Percentiles rank a stretch among this genome's conserved stretches.
Evolutionary conservation across 371 early-diverging fungal genomes (phyloP).

Genomic region (Syncephalastrum monosporum): DNA sequence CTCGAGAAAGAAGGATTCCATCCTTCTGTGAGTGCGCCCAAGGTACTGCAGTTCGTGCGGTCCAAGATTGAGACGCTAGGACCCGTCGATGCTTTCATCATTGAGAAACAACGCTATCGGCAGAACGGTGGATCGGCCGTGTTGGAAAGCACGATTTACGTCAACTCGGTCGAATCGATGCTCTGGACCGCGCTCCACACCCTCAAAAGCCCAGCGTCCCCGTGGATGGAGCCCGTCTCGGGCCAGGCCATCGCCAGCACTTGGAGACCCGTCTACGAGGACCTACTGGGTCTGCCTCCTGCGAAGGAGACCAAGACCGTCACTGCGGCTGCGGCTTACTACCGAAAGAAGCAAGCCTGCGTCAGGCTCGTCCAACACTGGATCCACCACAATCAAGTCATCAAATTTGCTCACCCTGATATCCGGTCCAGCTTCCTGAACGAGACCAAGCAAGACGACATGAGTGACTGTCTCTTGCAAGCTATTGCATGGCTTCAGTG

Average conservation of each 20-base stretch:
- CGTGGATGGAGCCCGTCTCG: conserved; percentile 14
- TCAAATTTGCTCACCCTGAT: conserved; percentile 18
- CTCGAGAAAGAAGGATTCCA: conserved; percentile 23
- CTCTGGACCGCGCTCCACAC: conserved; percentile 38
- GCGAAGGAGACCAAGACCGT: not conserved
- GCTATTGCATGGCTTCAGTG: conserved; percentile 69
- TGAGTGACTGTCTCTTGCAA: conserved; percentile 72
- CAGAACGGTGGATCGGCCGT: conserved; percentile 31
- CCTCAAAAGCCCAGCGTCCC: not conserved
- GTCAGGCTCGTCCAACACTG: conserved; percentile 35
- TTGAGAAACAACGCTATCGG: conserved; percentile 57
- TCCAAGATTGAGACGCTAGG: conserved; percentile 9
- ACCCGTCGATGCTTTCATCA: conserved; percentile 25
- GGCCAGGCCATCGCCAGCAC: conserved; percentile 22
- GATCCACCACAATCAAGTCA: conserved; percentile 19
- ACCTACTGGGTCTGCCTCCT: not conserved
- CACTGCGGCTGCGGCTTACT: not conserved
- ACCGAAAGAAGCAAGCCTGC: conserved; percentile 33
- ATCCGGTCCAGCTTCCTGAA: conserved; percentile 37
- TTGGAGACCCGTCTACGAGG: conserved; percentile 20
- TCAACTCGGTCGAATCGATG: conserved; percentile 57
- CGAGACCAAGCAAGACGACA: conserved; percentile 70
- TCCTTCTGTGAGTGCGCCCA: conserved; percentile 30
- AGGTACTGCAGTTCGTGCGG: conserved; percentile 25
- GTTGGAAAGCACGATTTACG: conserved; percentile 46